Evolutionary conservation across 164 flowering plant genomes (phyloP), one percentile per base, ranked within the genome.

Genomic region (Vitis rupestris): DNA sequence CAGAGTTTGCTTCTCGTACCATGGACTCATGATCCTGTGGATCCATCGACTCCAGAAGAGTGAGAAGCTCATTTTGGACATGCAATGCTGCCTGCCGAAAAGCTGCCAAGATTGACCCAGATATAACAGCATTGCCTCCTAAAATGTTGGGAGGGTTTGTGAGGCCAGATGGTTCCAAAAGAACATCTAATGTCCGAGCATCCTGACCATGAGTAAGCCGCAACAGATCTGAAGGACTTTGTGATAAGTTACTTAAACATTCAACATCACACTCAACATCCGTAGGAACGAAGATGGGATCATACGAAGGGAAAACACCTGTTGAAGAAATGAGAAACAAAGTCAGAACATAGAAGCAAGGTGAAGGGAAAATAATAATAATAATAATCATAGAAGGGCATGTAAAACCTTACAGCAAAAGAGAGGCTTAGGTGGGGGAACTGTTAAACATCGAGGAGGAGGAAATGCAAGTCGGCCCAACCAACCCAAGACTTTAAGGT

Each of bases 1-100:
- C 48, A 15, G 54, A 14, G 2, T 56, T 57, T 19, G 78, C 80
- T 8, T 54, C 81, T 29, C 10, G 52, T 12, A 8, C 6, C 77
- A 81, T 75, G 70, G 44, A 16, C 47, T 66, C 67, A 19, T 72
- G 77, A 68, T 75, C 65, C n/a, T 9, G 59, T 0, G 65, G 63
- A 51, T 74, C 75, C 65, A 64, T 72, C n/a, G 72, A 65, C 58
- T 72, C 68, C 7, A 77, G 58, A 16, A 50, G 19, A 51, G 49
- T 29, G 1, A 77, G 16, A 16, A 80, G 69, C 19, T 67, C 62
- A 50, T 68, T 68, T 54, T 67, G 64, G 3, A 80, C 27, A 13
- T 8, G 16, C 54, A 50, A 50, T 1, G 73, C 80, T 1, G 64
- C 59, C 64, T 71, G 23, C 17, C 9, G 16, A 23, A 69, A 73